phyloP scores from a whole-genome alignment of 805 yeast genomes.

The Komagataella ulmi region DNA sequence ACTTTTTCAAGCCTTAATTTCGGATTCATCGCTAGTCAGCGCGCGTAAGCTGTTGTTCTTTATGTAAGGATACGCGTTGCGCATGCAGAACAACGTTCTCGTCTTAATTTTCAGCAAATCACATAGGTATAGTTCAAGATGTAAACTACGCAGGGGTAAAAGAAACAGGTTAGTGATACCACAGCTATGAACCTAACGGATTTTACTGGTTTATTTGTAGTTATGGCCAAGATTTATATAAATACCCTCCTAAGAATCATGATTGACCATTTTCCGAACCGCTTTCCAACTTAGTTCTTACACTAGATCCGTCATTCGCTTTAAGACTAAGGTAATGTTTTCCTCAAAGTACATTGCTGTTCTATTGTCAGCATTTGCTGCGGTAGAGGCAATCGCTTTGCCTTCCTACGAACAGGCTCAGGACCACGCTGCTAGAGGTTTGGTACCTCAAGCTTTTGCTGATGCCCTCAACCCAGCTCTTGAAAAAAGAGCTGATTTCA shows the following conservation, averaged over 20 bases:
- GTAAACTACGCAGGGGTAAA: neutral
- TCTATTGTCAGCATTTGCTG: neutral
- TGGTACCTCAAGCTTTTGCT: neutral
- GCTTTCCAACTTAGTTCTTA: neutral
- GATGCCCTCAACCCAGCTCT: neutral
- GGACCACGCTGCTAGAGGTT: neutral
- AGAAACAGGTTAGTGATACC: neutral
- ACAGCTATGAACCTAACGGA: neutral
- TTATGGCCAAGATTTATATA: neutral
- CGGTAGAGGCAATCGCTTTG: neutral
- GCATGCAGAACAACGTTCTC: neutral
- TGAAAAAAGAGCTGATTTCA: constrained; percentile 1
- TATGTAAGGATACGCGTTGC: neutral
- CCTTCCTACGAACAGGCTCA: neutral
- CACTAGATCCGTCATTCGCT: neutral
- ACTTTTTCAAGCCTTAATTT: neutral
- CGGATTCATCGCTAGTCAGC: neutral
- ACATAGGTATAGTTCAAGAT: neutral
- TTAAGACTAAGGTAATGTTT: neutral
- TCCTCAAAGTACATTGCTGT: neutral
- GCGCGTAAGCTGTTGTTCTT: neutral
- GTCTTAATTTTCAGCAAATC: neutral
- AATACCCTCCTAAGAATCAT: neutral
- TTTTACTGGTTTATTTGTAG: too few relatives aligned
- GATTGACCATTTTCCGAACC: neutral